These are phyloP conservation scores for Volvox reticuliferus DNA, from an alignment of 139 green algal species.

Conservation along the genomic window DNA sequence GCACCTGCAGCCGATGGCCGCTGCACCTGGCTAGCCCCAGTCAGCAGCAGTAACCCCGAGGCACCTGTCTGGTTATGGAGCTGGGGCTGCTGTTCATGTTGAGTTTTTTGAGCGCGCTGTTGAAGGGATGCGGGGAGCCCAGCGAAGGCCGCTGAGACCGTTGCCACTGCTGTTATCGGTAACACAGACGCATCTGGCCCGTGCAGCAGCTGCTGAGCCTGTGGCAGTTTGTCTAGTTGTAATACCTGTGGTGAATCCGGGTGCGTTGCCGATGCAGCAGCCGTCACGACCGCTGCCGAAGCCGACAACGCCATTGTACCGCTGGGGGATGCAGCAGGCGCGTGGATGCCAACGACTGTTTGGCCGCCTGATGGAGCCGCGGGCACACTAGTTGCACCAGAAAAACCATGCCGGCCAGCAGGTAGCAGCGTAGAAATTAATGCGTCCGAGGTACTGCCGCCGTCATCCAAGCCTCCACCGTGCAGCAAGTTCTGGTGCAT, in stretches of 20 bases:
- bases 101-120: background rate
- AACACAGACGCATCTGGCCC: background rate
- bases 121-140: constrained; percentile 26
- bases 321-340: background rate
- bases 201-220: background rate
- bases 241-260: background rate
- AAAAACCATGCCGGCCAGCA: background rate
- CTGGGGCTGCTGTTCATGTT: background rate
- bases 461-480: background rate
- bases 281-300: background rate
- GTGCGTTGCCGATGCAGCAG: background rate
- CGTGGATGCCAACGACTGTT: background rate
- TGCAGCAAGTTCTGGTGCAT: constrained; percentile 39
- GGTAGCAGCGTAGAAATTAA: too few species aligned
- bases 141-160: background rate
- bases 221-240: background rate
- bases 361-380: background rate
- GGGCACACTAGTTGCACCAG: background rate
- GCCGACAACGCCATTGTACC: background rate
- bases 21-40: background rate
- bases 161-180: background rate
- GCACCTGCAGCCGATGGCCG: background rate
- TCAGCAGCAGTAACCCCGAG: background rate
- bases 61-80: background rate
- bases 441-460: too few species aligned